These are phyloP conservation scores for Cardiospermum halicacabum DNA, from an alignment of 345 rosid species.

Conservation along the genomic window DNA sequence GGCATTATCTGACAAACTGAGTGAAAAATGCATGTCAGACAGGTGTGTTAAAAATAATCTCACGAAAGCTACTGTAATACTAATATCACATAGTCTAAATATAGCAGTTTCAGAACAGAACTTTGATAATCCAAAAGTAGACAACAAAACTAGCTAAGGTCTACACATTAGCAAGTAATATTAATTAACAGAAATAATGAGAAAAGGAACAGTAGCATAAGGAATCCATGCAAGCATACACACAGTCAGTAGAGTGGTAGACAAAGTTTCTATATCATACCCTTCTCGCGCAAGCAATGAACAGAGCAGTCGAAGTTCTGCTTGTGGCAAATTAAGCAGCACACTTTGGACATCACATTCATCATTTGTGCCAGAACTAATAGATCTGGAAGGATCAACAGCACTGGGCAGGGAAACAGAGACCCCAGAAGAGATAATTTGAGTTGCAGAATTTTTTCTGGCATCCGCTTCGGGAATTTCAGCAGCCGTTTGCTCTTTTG, in stretches of 20 bases:
- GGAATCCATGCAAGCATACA: too few relatives aligned
- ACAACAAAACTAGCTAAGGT: background rate
- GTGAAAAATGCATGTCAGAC: slow-evolving; percentile 17
- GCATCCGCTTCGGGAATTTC: slow-evolving; percentile 36
- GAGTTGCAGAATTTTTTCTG: slow-evolving; percentile 36
- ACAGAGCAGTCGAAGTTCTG: slow-evolving; percentile 81
- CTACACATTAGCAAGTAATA: background rate
- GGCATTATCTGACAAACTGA: slow-evolving; percentile 92
- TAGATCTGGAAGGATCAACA: slow-evolving; percentile 34
- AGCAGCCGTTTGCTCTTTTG: slow-evolving; percentile 34
- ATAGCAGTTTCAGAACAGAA: background rate
- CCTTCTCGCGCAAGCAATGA: slow-evolving; percentile 96
- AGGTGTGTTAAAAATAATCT: background rate
- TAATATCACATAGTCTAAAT: background rate
- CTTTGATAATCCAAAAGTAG: background rate
- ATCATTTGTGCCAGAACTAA: slow-evolving; percentile 36
- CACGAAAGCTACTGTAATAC: background rate
- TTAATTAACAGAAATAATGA: background rate
- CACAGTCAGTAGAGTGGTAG: background rate
- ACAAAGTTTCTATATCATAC: slow-evolving; percentile 32
- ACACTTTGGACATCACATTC: slow-evolving; percentile 58
- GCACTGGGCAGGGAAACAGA: slow-evolving; percentile 34
- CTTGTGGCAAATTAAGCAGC: slow-evolving; percentile 63
- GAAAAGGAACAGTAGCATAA: slow-evolving; percentile 1
- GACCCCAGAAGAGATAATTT: slow-evolving; percentile 28